Percentiles rank a stretch among this genome's conserved stretches.
Conservation (phyloP, 441 rosid species). For the Corymbia citriodora region DNA sequence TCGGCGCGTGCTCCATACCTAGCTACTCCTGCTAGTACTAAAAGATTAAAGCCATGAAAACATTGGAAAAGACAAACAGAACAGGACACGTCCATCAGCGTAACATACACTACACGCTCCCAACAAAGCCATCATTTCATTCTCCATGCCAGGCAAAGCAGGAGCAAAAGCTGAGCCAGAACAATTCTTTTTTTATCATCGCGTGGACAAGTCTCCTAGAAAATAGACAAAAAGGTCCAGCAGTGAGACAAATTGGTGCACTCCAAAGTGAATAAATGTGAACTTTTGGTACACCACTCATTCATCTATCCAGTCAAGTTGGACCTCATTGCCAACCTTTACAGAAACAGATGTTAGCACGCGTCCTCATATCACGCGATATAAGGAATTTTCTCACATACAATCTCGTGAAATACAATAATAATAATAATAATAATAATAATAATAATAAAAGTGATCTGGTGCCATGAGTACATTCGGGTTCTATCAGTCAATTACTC, state of each 20-base stretch:
- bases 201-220: not conserved
- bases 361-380: not conserved
- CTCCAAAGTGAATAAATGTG: not conserved
- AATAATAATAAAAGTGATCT: not conserved
- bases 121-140: not conserved
- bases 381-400: not conserved
- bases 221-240: not conserved
- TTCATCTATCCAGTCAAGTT: not conserved
- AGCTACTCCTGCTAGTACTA: not conserved
- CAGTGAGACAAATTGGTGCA: not conserved
- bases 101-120: not conserved
- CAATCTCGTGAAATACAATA: not conserved
- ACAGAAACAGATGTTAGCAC: not conserved
- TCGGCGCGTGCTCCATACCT: not conserved
- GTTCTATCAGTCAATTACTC: not conserved
- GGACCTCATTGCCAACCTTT: not conserved
- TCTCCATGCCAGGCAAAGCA: not conserved
- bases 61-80: not conserved
- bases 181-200: not conserved
- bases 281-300: not conserved
- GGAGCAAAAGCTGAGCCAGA: not conserved
- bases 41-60: not conserved
- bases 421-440: not conserved
- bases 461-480: not conserved
- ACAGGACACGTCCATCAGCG: not conserved